Evolutionary conservation across 768 basidiomycete genomes (phyloP), one percentile per base, ranked within the genome.

Genomic region (Pulveroboletus sp.): DNA sequence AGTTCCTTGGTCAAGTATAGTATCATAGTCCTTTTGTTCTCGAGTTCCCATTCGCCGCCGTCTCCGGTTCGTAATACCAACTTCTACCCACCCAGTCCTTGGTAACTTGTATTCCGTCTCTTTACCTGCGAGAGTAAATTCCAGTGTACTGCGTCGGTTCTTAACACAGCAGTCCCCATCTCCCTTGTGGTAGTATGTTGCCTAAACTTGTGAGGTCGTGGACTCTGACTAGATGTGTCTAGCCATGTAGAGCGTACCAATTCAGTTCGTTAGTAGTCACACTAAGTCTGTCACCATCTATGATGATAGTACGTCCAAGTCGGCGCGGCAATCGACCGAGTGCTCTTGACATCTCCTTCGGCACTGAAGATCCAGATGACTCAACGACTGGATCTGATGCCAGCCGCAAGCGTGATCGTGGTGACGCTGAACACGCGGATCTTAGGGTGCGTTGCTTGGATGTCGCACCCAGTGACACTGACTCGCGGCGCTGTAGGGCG

Each of bases 341-440:
- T 5, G 83, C 84, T 3, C 77, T 75, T 38, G 78, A 81, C 11
- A 69, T 82, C 10, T 76, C 77, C 9, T 84, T 79, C 51, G 73
- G 74, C 1, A 72, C 68, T 10, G 77, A 79, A 47, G 58, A 61
- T 4, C 39, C 55, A 38, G 42, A 58, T 27, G 66, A 69, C 9
- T 66, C 64, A 5, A 46, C 47, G 15, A 49, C 53, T 2, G 53
- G 59, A n/a, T 65, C 68, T n/a, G 66, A 62, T 28, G 49, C 50
- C 6, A 55, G 54, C 39, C 64, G 68, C 27, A 66, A 69, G 44
- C 62, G 67, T 17, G 47, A 53, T 47, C 64, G 56, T 38, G 52
- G 55, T 31, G 51, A 45, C 8, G 27, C 7, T 24, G 57, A 32
- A 7, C 40, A 46, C 37, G 36, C 26, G 6, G 50, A 62, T 27